These are phyloP conservation scores for Aspergillus spinulosporus DNA, from an alignment of 2,329 filamentous ascomycete species.

Conservation along the genomic window DNA sequence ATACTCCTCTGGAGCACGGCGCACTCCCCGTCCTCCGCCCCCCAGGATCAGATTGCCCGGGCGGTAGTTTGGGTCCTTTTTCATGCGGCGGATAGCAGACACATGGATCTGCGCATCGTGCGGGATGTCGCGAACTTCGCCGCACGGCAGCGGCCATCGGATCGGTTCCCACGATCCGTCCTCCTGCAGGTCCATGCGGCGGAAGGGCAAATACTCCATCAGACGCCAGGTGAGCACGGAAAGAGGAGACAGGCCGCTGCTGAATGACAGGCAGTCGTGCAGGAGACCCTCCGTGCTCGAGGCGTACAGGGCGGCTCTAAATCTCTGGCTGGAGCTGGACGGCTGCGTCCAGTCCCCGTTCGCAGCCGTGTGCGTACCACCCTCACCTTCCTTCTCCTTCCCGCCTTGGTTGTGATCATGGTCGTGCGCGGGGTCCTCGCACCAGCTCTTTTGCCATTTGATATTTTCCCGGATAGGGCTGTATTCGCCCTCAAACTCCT, in stretches of 20 bases:
- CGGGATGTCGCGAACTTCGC: slow-evolving; percentile 76
- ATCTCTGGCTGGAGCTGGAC: slow-evolving; percentile 41
- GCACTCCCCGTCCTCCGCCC: slow-evolving; percentile 70
- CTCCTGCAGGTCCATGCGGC: slow-evolving; percentile 71
- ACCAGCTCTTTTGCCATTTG: slow-evolving; percentile 18
- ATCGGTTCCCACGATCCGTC: slow-evolving; percentile 80
- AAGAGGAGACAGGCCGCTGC: slow-evolving; percentile 55
- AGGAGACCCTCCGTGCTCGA: slow-evolving; percentile 58
- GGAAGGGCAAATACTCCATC: slow-evolving; percentile 81
- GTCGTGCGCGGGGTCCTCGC: slow-evolving; percentile 20
- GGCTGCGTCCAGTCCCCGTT: slow-evolving; percentile 25
- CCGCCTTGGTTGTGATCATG: slow-evolving; percentile 4
- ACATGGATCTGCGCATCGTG: slow-evolving; percentile 68
- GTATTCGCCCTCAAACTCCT: slow-evolving; percentile 42
- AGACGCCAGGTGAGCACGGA: slow-evolving; percentile 70
- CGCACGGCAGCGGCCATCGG: slow-evolving; percentile 74
- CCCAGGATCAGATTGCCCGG: slow-evolving; percentile 80
- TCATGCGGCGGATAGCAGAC: slow-evolving; percentile 72
- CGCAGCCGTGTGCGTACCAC: not conserved
- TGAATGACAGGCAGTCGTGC: slow-evolving; percentile 70
- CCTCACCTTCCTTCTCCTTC: slow-evolving; percentile 14
- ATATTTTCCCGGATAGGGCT: slow-evolving; percentile 34
- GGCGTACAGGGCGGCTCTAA: slow-evolving; percentile 59
- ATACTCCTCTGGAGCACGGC: slow-evolving; percentile 58
- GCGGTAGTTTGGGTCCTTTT: slow-evolving; percentile 62